These are phyloP conservation scores for Hymenoscyphus repandus DNA, from an alignment of 2,329 filamentous ascomycete species.

Conservation along the genomic window DNA sequence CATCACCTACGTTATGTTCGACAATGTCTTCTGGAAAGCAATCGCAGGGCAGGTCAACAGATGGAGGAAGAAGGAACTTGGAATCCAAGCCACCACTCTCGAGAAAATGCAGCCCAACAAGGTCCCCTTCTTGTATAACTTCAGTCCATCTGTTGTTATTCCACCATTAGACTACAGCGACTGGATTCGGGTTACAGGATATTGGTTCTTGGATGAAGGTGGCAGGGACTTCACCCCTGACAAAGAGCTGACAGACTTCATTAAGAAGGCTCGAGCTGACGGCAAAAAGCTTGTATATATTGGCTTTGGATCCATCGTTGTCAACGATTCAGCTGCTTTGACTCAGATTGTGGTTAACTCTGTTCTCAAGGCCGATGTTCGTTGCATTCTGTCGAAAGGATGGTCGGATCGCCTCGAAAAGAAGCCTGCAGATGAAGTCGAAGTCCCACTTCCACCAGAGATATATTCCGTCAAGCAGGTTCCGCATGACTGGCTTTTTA, in stretches of 20 bases:
- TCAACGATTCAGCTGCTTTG: slow-evolving; percentile 80
- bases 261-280: slow-evolving; percentile 73
- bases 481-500: slow-evolving; percentile 95
- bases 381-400: slow-evolving; percentile 91
- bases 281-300: slow-evolving; percentile 93
- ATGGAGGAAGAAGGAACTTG: slow-evolving; percentile 80
- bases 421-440: slow-evolving; percentile 45
- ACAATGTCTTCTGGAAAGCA: slow-evolving; percentile 93
- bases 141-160: slow-evolving; percentile 87
- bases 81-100: slow-evolving; percentile 72
- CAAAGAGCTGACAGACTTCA: slow-evolving; percentile 71
- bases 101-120: slow-evolving; percentile 95
- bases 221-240: slow-evolving; percentile 63
- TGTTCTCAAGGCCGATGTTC: slow-evolving; percentile 83
- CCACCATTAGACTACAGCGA: slow-evolving; percentile 94
- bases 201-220: slow-evolving; percentile 91
- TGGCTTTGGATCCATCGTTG: slow-evolving; percentile 93
- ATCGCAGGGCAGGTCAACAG: slow-evolving; percentile 87
- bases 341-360: slow-evolving; percentile 92
- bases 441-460: slow-evolving; percentile 67
- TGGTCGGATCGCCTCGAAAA: slow-evolving; percentile 82
- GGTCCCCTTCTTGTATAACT: slow-evolving; percentile 98
- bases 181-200: slow-evolving; percentile 95
- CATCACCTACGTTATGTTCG: slow-evolving; percentile 92
- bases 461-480: slow-evolving; percentile 86